Evolutionary conservation across 2,329 filamentous ascomycete species (phyloP), one percentile per base, ranked within the genome.

Genomic region (Pyrenochaeta sp.): DNA sequence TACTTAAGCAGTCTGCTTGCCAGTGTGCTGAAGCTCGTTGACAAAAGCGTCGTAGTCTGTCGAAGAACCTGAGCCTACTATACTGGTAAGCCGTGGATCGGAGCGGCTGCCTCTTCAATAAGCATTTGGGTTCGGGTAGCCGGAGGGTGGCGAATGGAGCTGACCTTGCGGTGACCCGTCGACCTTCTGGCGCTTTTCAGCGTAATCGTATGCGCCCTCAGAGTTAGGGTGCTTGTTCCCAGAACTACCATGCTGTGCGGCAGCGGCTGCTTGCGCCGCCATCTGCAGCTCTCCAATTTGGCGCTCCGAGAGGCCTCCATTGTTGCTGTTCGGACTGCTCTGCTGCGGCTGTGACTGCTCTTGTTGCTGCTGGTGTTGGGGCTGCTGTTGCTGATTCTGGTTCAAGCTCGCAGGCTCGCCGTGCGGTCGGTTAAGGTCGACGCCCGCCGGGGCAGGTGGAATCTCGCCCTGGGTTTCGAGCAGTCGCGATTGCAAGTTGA

Each of bases 401-500:
- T 64, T 68, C 49, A 72, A 51, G 56, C 60, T 68, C 25, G 71
- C 50, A 13, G 68, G 65, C 51, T 75, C 71, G 56, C 64, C 66
- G 39, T 83, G 81, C 7, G 86, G 84, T 56, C 85, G 83, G 50
- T 80, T 83, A 28, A 97, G 81, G 70, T 92, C 91, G 64, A 96
- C 85, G 66, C 92, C 92, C 1, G 90, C 84, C 0, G 94, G 94
- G 9, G 93, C 89, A 60, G 90, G 91, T 0, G 95, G 95, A 54
- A 91, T 89, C 67, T 97, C 93, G 72, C 91, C 90, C 69, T 92
- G 89, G 2, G 88, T 86, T 67, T 97, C 93, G 59, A 97, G 84
- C 36, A 98, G 85, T 40, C 92, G 89, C 5, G 91, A 90, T 77
- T 99, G 95, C 15, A 99, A 84, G 68, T 90, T 91, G 73, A 97